phyloP scores from a whole-genome alignment of 2,329 filamentous ascomycete genomes.

The Colletotrichum sp. region DNA sequence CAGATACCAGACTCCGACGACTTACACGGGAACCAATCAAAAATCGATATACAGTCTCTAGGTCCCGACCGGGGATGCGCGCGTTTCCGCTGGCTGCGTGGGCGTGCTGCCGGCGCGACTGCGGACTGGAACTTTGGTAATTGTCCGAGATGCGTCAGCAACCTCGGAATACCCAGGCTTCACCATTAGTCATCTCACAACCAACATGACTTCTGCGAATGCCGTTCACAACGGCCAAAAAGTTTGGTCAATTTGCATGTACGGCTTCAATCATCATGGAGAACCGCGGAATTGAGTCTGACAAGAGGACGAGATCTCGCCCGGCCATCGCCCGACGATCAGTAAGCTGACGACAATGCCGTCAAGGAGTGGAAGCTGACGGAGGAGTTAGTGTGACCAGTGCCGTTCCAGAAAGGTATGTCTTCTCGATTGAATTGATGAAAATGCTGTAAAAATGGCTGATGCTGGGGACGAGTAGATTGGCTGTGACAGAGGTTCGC shows the following conservation, averaged over 20 bases:
- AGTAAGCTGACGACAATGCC: conserved; percentile 10
- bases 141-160: background rate
- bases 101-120: background rate
- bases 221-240: background rate
- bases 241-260: background rate
- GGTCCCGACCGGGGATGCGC: conserved; percentile 24
- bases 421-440: background rate
- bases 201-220: background rate
- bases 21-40: background rate
- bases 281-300: conserved; percentile 17
- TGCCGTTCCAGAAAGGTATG: background rate
- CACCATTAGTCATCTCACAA: background rate
- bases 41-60: too few species aligned
- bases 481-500: conserved; percentile 34
- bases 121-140: background rate
- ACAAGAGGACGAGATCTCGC: background rate
- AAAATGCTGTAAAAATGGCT: background rate
- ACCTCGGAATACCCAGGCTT: background rate
- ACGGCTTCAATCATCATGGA: background rate
- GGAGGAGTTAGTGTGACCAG: background rate
- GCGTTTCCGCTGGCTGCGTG: conserved; percentile 20
- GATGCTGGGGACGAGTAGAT: conserved; percentile 22
- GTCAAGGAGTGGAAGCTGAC: conserved; percentile 24
- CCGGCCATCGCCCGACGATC: conserved; percentile 28
- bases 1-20: background rate